Percentiles rank a stretch among this genome's conserved stretches.
phyloP scores from a whole-genome alignment of 352 stramenopile species.

The Globisporangium okanoganense region DNA sequence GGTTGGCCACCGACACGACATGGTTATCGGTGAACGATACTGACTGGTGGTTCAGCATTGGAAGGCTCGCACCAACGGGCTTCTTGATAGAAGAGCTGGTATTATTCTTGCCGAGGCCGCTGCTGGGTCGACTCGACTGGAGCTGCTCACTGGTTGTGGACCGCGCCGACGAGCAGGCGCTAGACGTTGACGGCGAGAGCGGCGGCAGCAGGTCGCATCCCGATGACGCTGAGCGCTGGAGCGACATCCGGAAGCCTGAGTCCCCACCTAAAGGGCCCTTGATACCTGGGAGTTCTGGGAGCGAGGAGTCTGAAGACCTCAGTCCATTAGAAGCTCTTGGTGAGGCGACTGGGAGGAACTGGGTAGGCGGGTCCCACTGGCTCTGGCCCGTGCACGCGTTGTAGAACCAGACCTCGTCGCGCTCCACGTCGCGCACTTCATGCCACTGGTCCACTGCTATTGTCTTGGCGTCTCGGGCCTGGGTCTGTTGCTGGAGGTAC shows the following conservation, averaged over 20 bases:
- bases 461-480: not conserved
- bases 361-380: slow-evolving; percentile 61
- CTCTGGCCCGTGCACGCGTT: slow-evolving; percentile 63
- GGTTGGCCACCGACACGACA: slow-evolving; percentile 24
- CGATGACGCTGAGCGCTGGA: slow-evolving; percentile 10
- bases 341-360: not conserved
- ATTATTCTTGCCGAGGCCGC: slow-evolving; percentile 1
- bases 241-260: slow-evolving; percentile 5
- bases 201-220: slow-evolving; percentile 14
- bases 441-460: slow-evolving; percentile 41
- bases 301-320: slow-evolving; percentile 5
- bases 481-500: slow-evolving; percentile 16
- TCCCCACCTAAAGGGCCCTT: slow-evolving; percentile 6
- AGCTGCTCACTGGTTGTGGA: slow-evolving; percentile 27
- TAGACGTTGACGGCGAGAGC: slow-evolving; percentile 27
- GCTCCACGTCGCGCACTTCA: slow-evolving; percentile 66
- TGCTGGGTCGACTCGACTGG: slow-evolving; percentile 7
- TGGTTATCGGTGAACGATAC: not conserved
- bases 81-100: not conserved
- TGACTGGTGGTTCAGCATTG: slow-evolving; percentile 19
- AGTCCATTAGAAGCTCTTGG: not conserved
- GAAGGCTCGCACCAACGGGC: slow-evolving; percentile 14
- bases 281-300: slow-evolving; percentile 23
- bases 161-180: slow-evolving; percentile 26
- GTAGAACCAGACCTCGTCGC: slow-evolving; percentile 79